Evolutionary conservation across 257 asterid genomes (phyloP), one percentile per base, ranked within the genome.

Genomic region (Solanum tarijense): DNA sequence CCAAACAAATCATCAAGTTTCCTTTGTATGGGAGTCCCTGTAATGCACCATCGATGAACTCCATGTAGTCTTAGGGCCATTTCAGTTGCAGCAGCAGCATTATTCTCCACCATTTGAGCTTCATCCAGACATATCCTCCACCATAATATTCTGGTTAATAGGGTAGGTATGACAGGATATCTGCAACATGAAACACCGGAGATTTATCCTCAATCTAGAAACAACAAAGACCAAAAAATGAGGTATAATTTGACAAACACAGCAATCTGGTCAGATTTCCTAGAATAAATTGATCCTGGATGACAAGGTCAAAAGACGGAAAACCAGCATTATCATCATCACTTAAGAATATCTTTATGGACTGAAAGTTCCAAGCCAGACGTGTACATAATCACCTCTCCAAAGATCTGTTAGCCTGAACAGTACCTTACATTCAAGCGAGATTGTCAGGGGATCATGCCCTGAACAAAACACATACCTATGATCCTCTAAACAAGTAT

Each of bases 71-170:
- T 95, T 88, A 97, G 66, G 20, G 99, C 98, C 95, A 97, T 92
- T 89, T 94, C 99, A 86, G 97, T 92, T 71, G 99, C 96, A 46
- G 98, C 94, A 62, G 98, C 96, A 90, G 98, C 98, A 94, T 92
- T 95, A 89, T 96, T 95, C 92, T 97, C 99, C 89, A 96, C 99
- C 98, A 96, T 97, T 92, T 97, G 99, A 93, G 99, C 99, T 93
- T 97, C 99, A 93, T 97, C 99, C 93, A 97, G 79, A 90, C 99
- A 97, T 89, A 97, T 91, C 90, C 99, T 97, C 99, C 99, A 97
- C 99, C 99, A 97, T 46, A 96, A 89, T 84, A 97, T 92, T 94
- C 98, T 93, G 86, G 99, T 97, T 86, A 97, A 94, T 69, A 88
- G 95, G 90, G 99, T 97, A 87, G 99, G 99, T 91, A 94, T 90